Percentiles rank a stretch among this genome's conserved stretches.
Evolutionary conservation across 345 rosid species (phyloP).

Genomic region (Geranium brycei): DNA sequence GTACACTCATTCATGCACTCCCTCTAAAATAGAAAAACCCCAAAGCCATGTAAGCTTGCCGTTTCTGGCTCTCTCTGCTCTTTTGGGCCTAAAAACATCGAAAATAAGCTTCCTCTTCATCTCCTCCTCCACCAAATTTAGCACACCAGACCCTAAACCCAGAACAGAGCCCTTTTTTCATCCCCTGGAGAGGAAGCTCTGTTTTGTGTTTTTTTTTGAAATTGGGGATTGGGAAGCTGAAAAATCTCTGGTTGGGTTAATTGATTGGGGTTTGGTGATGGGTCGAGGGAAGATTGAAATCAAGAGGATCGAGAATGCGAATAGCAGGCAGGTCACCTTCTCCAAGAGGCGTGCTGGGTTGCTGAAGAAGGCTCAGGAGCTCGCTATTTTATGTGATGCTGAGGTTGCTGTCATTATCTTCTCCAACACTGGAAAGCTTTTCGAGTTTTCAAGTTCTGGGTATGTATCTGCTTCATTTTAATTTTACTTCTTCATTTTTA

Average conservation of each 20-base stretch:
- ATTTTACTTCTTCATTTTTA: no score
- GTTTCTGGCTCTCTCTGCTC: slow-evolving; percentile 24
- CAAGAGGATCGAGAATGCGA: slow-evolving; percentile 84
- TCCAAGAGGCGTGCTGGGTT: slow-evolving; percentile 84
- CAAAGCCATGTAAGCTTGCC: slow-evolving; percentile 61
- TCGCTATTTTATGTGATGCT: slow-evolving; percentile 80
- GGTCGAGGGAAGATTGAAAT: slow-evolving; percentile 95
- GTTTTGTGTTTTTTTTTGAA: neutral
- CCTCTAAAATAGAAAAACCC: neutral
- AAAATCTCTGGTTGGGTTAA: slow-evolving; percentile 3
- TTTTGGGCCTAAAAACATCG: slow-evolving; percentile 13
- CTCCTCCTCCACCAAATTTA: slow-evolving; percentile 29
- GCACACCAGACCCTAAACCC: slow-evolving; percentile 27
- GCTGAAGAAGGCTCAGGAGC: slow-evolving; percentile 83
- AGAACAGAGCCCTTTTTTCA: neutral
- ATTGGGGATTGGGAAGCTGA: no score
- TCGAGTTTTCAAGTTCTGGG: slow-evolving; percentile 77
- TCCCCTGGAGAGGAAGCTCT: no score
- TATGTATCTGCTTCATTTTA: slow-evolving; percentile 12
- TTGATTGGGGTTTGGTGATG: slow-evolving; percentile 23
- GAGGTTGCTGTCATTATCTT: slow-evolving; percentile 89
- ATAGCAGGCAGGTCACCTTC: slow-evolving; percentile 93
- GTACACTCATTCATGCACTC: no score
- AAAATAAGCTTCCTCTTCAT: slow-evolving; percentile 14
- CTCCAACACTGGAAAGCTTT: slow-evolving; percentile 87